Evolutionary conservation across 768 basidiomycete genomes (phyloP).

Genomic region (Dendrothele bispora): DNA sequence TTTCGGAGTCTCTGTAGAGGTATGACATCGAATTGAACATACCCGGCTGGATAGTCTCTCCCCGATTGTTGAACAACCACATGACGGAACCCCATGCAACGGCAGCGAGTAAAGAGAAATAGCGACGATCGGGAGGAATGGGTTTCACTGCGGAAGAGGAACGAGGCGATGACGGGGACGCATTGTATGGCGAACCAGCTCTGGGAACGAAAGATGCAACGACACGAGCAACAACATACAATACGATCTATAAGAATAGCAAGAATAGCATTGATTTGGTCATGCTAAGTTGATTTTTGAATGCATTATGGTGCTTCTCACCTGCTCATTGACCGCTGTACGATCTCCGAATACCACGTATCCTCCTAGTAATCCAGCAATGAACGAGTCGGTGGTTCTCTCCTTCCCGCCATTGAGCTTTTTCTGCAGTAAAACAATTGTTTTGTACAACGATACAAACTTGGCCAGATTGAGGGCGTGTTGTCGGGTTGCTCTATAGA

Average conservation of each 20-base stretch:
- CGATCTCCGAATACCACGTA: slow-evolving; percentile 86
- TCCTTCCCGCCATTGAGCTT: slow-evolving; percentile 81
- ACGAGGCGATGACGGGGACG: slow-evolving; percentile 38
- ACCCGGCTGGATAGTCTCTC: slow-evolving; percentile 92
- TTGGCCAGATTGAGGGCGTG: slow-evolving; percentile 92
- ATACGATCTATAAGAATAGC: slow-evolving; percentile 68
- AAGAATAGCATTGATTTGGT: neutral
- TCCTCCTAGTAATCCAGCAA: slow-evolving; percentile 91
- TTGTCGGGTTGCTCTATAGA: slow-evolving; percentile 84
- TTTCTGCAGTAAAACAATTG: slow-evolving; percentile 78
- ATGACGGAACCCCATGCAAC: slow-evolving; percentile 94
- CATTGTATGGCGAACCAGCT: slow-evolving; percentile 53
- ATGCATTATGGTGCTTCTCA: too few species aligned
- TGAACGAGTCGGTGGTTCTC: slow-evolving; percentile 79
- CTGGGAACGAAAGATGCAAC: slow-evolving; percentile 91
- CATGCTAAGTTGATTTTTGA: too few species aligned
- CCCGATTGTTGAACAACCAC: slow-evolving; percentile 88
- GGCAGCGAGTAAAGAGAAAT: slow-evolving; percentile 87
- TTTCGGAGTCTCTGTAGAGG: slow-evolving; percentile 90
- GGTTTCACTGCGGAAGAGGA: slow-evolving; percentile 54
- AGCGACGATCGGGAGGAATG: slow-evolving; percentile 78
- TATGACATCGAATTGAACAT: slow-evolving; percentile 98
- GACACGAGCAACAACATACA: slow-evolving; percentile 93
- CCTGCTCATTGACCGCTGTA: slow-evolving; percentile 91
- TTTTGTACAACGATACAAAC: slow-evolving; percentile 94